Evolutionary conservation across 2,329 filamentous ascomycete genomes (phyloP), one percentile per base, ranked within the genome.

Genomic region (Talaromyces sp.): DNA sequence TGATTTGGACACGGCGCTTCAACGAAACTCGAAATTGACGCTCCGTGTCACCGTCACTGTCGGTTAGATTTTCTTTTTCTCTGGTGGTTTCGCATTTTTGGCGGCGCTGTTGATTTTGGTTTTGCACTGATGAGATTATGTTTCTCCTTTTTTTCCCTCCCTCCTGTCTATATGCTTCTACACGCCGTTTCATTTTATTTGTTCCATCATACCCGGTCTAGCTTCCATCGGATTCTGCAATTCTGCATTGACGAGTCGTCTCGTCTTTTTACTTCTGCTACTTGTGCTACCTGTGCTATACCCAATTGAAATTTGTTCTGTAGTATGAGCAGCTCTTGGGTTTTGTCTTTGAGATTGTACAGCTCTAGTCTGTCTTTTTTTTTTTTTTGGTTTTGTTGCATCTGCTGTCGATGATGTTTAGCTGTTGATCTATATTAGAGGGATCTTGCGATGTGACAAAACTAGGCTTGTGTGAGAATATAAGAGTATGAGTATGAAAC

Each of bases 11-110:
- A 83, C 85, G 66, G 94, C 94, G 3, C 80, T 97, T 65, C 85
- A 90, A 68, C 82, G 92, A 68, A 96, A 96, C 76, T 89, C 92
- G 67, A 97, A 97, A 79, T 81, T 98, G 65, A 87, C 93, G 59
- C 80, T 97, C 30, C 90, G 87, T 67, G 88, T 90, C 66, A 72
- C 70, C 50, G 68, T 76, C 60, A 71, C 70, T 51, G 68, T 76
- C 60, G 71, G 68, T 47, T 77, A 63, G 40, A 27, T 23, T 40
- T 42, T 40, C 16, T 51, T 57, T 40, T 23, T 42, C 28, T 28
- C 14, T 51, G 40, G 14, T 56, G n/a, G 23, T 52, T 33, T 31
- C 54, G 18, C 18, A 52, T 31, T 9, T 23, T 9, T 42, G 28
- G 53, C 33, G 54, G 55, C 44, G 44, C 44, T 47, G 23, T 47